phyloP scores from a whole-genome alignment of 2,329 filamentous ascomycete species.

The Claviceps africana region DNA sequence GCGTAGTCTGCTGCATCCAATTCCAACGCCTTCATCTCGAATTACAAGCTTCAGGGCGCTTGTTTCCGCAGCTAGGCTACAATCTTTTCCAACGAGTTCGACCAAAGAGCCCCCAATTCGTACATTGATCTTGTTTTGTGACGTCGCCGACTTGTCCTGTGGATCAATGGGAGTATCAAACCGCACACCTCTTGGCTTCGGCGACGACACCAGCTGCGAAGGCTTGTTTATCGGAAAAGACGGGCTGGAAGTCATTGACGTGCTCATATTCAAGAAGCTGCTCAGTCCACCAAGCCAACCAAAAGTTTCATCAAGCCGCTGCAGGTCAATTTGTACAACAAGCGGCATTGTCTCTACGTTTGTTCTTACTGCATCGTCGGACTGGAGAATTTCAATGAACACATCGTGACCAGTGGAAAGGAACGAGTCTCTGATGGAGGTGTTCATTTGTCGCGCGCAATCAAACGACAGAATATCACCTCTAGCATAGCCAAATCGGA shows the following conservation, averaged over 20 bases:
- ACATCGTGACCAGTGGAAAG: conserved; percentile 44
- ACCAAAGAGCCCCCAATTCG: conserved; percentile 65
- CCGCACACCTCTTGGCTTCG: conserved; percentile 41
- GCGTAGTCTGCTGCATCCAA: conserved; percentile 63
- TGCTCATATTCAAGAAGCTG: conserved; percentile 77
- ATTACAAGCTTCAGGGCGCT: conserved; percentile 72
- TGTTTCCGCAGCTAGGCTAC: conserved; percentile 59
- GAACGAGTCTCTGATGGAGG: conserved; percentile 45
- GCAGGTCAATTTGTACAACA: conserved; percentile 61
- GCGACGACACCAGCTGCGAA: conserved; percentile 22
- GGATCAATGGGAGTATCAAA: conserved; percentile 40
- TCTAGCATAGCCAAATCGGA: conserved; percentile 47
- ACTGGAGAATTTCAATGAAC: conserved; percentile 36
- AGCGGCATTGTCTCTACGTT: conserved; percentile 66
- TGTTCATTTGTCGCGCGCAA: conserved; percentile 39
- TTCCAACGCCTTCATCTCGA: conserved; percentile 55
- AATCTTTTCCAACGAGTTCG: conserved; percentile 63
- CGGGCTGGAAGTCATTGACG: conserved; percentile 65
- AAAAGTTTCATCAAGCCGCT: conserved; percentile 72
- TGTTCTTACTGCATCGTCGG: conserved; percentile 32
- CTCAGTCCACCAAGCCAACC: conserved; percentile 84
- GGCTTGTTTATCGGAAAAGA: conserved; percentile 29
- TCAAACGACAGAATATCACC: conserved; percentile 52
- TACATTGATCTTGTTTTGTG: conserved; percentile 57
- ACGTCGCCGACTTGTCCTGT: conserved; percentile 30